These are phyloP conservation scores for Scutellaria minor DNA, from an alignment of 257 asterid genomes.

Conservation along the genomic window DNA sequence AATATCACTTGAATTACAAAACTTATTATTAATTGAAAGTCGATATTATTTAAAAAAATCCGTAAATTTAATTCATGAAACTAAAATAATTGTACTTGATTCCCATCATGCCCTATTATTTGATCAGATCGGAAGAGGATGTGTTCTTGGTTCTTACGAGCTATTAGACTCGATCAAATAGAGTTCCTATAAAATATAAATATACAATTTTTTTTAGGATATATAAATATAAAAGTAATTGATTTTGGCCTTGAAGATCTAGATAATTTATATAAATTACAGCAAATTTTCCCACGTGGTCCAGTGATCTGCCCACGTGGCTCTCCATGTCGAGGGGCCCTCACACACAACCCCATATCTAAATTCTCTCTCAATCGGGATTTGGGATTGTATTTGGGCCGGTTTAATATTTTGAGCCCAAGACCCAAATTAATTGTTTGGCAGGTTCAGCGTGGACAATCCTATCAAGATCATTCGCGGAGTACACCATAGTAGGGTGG, in stretches of 20 bases:
- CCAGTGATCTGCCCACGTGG: conserved; percentile 33
- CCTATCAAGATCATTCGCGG: conserved; percentile 78
- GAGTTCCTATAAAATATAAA: too few species aligned
- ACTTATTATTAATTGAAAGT: neutral
- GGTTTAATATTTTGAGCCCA: too few species aligned
- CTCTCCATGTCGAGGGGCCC: conserved; percentile 35
- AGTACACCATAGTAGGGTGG: conserved; percentile 74
- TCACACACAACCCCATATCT: neutral
- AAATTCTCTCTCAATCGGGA: neutral
- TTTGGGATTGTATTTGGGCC: neutral
- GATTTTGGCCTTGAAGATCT: too few species aligned
- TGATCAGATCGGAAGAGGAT: neutral
- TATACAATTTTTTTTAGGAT: too few species aligned
- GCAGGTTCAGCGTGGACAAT: conserved; percentile 93
- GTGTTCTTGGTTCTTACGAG: too few species aligned
- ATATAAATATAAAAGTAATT: too few species aligned
- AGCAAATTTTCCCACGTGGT: neutral
- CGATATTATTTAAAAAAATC: neutral
- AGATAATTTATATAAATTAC: too few species aligned
- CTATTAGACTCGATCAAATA: too few species aligned
- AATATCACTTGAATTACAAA: too few species aligned
- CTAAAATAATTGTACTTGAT: neutral
- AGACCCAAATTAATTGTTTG: neutral
- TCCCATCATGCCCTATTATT: neutral
- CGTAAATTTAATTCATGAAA: neutral